Evolutionary conservation across 345 rosid genomes (phyloP).

Genomic region (Barbarea vulgaris): DNA sequence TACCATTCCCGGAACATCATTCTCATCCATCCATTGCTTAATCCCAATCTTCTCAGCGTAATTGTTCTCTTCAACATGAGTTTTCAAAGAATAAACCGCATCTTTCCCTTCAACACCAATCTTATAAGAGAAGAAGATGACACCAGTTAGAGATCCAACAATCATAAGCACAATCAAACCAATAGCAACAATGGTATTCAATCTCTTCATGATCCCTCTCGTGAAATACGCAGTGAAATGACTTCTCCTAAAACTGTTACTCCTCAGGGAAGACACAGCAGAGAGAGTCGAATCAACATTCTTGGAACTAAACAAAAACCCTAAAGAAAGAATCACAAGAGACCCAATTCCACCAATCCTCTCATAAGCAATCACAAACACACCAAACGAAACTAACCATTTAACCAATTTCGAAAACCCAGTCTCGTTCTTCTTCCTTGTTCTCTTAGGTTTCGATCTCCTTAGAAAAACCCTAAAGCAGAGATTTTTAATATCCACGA

Average conservation of each 20-base stretch:
- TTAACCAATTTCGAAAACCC: conserved; percentile 74
- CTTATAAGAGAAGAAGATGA: conserved; percentile 85
- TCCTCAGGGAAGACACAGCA: conserved; percentile 71
- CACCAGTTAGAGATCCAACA: conserved; percentile 64
- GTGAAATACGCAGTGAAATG: conserved; percentile 72
- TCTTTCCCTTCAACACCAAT: conserved; percentile 94
- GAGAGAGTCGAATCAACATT: conserved; percentile 67
- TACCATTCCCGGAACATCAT: conserved; percentile 87
- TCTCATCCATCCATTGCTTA: conserved; percentile 93
- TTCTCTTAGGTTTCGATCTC: conserved; percentile 50
- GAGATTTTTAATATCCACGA: conserved; percentile 72
- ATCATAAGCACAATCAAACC: conserved; percentile 90
- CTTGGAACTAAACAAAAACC: conserved; percentile 64
- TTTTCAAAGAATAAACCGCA: conserved; percentile 73
- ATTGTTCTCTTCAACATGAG: conserved; percentile 83
- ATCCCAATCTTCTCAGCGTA: conserved; percentile 86
- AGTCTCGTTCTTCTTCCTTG: conserved; percentile 46
- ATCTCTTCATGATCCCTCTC: conserved; percentile 66
- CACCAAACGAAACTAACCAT: conserved; percentile 81
- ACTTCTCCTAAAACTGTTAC: conserved; percentile 62
- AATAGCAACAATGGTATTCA: conserved; percentile 76
- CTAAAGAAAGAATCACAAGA: conserved; percentile 59
- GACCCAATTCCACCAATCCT: conserved; percentile 69
- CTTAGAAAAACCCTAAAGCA: conserved; percentile 56
- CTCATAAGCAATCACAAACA: conserved; percentile 83